Evolutionary conservation across 305 asterid species (phyloP), one percentile per base, ranked within the genome.

Genomic region (Solanum hybrid): DNA sequence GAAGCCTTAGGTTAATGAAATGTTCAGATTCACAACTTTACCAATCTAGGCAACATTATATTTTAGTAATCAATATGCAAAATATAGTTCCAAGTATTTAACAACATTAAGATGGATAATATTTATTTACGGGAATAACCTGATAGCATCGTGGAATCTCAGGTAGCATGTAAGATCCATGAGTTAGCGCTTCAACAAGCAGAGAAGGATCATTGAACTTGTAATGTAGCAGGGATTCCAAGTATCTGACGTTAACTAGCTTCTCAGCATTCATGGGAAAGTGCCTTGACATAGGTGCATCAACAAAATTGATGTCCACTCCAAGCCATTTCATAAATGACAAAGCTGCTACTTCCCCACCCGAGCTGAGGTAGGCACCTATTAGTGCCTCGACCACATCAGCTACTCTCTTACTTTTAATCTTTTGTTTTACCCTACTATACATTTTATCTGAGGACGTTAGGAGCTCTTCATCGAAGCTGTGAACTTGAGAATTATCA

Each of bases 101-200:
- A 29, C 87, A 83, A 83, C 75, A 37, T 84, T 76, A 87, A 38
- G 86, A 90, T 10, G n/a, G 31, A 29, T 29, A 29, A 29, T 29
- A 29, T 29, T 29, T 13, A 11, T 8, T 51, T 51, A 31, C 22
- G 6, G 20, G 41, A 24, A 57, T 32, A 89, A 97, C 99, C 99
- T 97, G 99, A 90, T 96, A 97, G 93, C 99, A 96, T 79, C 93
- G 93, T 2, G 99, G 99, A 89, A 96, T 93, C 89, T 96, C 98
- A 1, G 97, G 96, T 12, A 95, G 91, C 98, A 96, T 96, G 90
- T 93, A 96, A 34, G 99, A 97, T 7, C 99, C 99, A 57, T 97
- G 99, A 4, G 98, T 96, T 24, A 97, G 90, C 6, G 99, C 99
- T 89, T 97, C 99, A 36, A 96, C 96, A 39, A 97, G 93, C 57